These are phyloP conservation scores for Cystobasidium ongulense DNA, from an alignment of 768 basidiomycete species.

Conservation along the genomic window DNA sequence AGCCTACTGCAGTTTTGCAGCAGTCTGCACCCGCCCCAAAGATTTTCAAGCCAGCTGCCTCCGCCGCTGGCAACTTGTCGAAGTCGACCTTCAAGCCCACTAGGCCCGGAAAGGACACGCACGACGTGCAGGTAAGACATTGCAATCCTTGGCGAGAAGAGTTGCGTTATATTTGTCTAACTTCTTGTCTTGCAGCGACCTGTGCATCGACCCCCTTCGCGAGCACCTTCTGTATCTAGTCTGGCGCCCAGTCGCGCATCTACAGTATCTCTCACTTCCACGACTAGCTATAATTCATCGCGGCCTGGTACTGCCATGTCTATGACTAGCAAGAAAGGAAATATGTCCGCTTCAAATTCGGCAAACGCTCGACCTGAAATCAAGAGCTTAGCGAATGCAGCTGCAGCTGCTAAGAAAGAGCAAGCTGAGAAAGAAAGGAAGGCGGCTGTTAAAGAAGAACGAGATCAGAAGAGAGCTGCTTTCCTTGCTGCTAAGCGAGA, in stretches of 20 bases:
- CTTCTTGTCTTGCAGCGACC: neutral
- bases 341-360: neutral
- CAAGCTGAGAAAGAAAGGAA: constrained; percentile 30
- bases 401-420: constrained; percentile 31
- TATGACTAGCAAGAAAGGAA: constrained; percentile 2
- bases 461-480: constrained; percentile 27
- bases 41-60: neutral
- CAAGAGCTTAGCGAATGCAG: constrained; percentile 29
- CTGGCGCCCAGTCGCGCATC: constrained; percentile 15
- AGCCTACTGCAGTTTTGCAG: neutral
- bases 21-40: neutral
- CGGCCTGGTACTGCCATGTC: neutral
- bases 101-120: neutral
- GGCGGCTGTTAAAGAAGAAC: constrained; percentile 29
- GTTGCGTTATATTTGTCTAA: neutral
- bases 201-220: constrained; percentile 12
- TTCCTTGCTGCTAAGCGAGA: neutral
- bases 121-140: neutral
- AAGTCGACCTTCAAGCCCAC: constrained; percentile 16
- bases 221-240: constrained; percentile 23
- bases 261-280: constrained; percentile 6
- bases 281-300: neutral
- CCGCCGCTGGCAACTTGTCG: neutral
- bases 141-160: neutral
- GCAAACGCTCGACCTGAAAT: constrained; percentile 8